Evolutionary conservation across 1,139 yeast genomes (phyloP), one percentile per base, ranked within the genome.

Genomic region (Lodderomyces theae): DNA sequence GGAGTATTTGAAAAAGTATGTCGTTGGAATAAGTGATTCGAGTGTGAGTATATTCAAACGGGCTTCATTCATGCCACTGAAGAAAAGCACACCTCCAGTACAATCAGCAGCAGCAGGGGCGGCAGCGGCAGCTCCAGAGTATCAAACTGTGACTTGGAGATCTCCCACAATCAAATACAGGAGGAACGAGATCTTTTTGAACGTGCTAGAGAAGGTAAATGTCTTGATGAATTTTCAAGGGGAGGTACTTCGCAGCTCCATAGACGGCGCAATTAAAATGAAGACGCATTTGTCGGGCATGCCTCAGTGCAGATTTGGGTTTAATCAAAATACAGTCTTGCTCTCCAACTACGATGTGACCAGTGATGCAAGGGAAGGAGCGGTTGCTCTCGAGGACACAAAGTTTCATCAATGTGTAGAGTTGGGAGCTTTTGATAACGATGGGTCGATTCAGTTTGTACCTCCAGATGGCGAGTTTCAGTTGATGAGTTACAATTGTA

Each of bases 391-490:
- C 11, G 87, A 83, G 51, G 95, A 88, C 58, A 82, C 88, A 52
- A 88, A 86, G 51, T 86, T 90, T 62, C 97, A 92, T 61, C 95
- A 87, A 56, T 87, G 96, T 64, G 96, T 87, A 18, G 77, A 94
- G 47, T 69, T 88, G 45, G 80, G 86, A 52, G 80, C 85, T 51
- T 88, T 86, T 60, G 95, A 87, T 54, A 78, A 77, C 47, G 90
- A 85, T 53, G 73, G 89, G 42, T 80, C 86, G 24, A 86, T 88
- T 51, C 82, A 92, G 17, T 87, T 87, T 57, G 82, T 86, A 25
- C 96, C 96, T 8, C 96, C 97, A 1, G 97, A 90, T 63, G 97
- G 97, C 0, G 84, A 82, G 42, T 88, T 88, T 59, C 95, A 89
- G 58, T 74, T 92, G 43, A 84, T 92, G 94, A 69, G 80, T 35